Base-by-base conservation (phyloP, 2,329 filamentous ascomycete species). In the Torrubiellomyces zombiae region DNA sequence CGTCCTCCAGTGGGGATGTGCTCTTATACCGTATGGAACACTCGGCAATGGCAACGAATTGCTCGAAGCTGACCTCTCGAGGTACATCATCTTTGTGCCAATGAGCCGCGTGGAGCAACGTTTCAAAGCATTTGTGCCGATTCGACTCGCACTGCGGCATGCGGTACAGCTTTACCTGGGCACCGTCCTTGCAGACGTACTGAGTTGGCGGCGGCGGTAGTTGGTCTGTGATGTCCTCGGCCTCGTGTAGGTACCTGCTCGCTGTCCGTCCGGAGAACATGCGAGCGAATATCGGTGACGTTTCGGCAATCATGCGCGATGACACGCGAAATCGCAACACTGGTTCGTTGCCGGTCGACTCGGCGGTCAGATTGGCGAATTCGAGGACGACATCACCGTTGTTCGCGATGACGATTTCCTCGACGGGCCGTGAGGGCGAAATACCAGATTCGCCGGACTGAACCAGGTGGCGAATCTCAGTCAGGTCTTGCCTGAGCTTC, bases 61-160 rank as follows among this genome's bases (percentile, higher is more conserved):
- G 50, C 13, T 54, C 47, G 29, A 65, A 66, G 1, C 41, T 43
- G 5, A 66, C 48, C 6, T 57, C 50, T 6, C 52, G 46, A 0
- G 62, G 61, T 4, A 67, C 43, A 26, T 48, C 43, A 6, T 56
- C 46, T 22, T 51, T 53, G 28, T 62, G 60, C 46, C 58, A 51
- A 32, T 66, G 61, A 1, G 60, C 61, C 3, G 62, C 63, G 28
- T 64, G 53, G 3, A 67, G 42, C 1, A 67, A 32, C 2, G 57
- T 56, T 30, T 58, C 54, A 8, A 67, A 38, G 1, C 55, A 47
- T 3, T 44, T 37, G 2, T 55, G 28, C 3, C 37, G 42, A 26
- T 65, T 60, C 5, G 49, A 31, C 32, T 66, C 61, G 15, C 49
- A 38, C 34, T 66, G 61, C 2, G 61, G 59, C 62, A 67, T 66